Base-by-base conservation (phyloP, 768 basidiomycete genomes). In the Rhodotorula graminis region DNA sequence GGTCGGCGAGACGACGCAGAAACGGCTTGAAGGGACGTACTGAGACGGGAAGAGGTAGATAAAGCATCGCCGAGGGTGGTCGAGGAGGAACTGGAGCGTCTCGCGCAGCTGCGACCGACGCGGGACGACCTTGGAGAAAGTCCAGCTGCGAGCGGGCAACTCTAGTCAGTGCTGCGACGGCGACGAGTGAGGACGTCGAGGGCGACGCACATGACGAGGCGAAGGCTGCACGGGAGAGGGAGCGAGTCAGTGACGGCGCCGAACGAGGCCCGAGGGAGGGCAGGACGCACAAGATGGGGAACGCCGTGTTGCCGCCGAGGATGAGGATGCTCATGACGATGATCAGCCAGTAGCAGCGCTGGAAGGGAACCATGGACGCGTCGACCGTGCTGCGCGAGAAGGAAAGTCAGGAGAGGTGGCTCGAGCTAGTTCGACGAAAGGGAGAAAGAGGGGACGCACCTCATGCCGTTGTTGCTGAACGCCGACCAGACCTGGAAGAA, bases 251-350 rank as follows among this genome's bases (percentile, higher is more conserved):
- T n/a, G n/a, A n/a, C n/a, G n/a, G n/a, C n/a, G n/a, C n/a, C n/a
- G n/a, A 11, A 10, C 11, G 47, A 72, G 12, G 60, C 57, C 11
- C 40, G 16, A 53, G 25, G 67, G 19, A 52, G 14, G n/a, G 27
- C n/a, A 23, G 9, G 10, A 89, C 92, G 85, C 77, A 95, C 93
- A 78, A 77, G 53, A 76, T 49, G 1, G 79, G 79, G 49, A 92
- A 95, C 33, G 87, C 89, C 57, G 93, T 96, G 79, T 98, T 97
- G 18, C 95, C 95, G 61, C 92, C 93, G 60, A 97, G 81, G 73
- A 97, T 89, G 37, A 91, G 82, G 59, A 93, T 81, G 0, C 37
- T 37, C 47, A 87, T 83, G 84, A 93, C 82, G 64, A 87, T 79
- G 42, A 91, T 65, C n/a, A 81, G 70, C 61, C 67, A 92, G 58